Percentiles rank a stretch among this genome's conserved stretches.
Conservation (phyloP, 208 protist species). For the Phytomonas serpens region DNA sequence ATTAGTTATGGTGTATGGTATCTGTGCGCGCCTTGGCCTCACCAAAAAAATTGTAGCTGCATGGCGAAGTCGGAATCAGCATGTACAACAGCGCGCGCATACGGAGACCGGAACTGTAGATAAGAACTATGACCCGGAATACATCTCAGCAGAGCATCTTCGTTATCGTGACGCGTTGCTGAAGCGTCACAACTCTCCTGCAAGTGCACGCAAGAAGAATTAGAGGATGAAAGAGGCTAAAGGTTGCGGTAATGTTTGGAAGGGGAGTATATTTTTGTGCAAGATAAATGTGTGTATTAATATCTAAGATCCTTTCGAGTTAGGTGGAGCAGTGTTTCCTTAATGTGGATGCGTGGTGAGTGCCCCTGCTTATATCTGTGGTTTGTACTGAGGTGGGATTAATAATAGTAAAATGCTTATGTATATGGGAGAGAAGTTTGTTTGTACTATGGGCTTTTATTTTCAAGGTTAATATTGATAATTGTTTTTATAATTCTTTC, state of each 20-base stretch:
- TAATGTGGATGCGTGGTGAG: not conserved
- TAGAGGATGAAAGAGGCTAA: not conserved
- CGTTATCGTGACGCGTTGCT: slow-evolving; percentile 60
- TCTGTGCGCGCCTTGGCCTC: slow-evolving; percentile 35
- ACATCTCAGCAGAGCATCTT: slow-evolving; percentile 74
- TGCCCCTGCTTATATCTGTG: not conserved
- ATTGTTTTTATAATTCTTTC: not conserved
- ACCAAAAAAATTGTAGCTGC: slow-evolving; percentile 26
- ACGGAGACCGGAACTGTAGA: slow-evolving; percentile 33
- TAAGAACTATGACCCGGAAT: slow-evolving; percentile 65
- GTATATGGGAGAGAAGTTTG: not conserved
- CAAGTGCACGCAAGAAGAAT: slow-evolving; percentile 32
- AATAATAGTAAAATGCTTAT: not conserved
- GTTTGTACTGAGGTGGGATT: not conserved
- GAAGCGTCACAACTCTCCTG: slow-evolving; percentile 4
- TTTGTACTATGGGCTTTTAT: not conserved
- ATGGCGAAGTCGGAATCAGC: not conserved
- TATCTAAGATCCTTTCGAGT: not conserved
- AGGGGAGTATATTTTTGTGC: not conserved
- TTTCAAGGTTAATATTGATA: not conserved
- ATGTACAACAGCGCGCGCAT: slow-evolving; percentile 2
- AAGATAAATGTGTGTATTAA: not conserved
- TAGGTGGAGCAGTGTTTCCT: not conserved
- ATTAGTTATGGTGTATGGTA: slow-evolving; percentile 35
- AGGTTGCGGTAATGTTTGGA: not conserved